Conservation (phyloP, 495 filamentous ascomycete species). For the Trichoderma parareesei region DNA sequence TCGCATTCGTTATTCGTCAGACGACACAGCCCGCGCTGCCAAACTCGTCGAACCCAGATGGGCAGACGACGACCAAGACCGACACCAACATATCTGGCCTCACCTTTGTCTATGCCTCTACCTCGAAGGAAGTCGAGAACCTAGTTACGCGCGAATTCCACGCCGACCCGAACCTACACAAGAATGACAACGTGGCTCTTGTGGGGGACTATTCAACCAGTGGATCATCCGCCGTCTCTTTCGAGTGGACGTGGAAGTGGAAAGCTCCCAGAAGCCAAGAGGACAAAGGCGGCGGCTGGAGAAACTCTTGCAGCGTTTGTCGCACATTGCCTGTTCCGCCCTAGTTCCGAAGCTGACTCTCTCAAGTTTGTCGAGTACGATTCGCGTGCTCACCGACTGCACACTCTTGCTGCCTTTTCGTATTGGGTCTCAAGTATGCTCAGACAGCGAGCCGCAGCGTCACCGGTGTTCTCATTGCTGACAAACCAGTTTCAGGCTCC, state of each 20-base stretch:
- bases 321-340: slow-evolving; percentile 1
- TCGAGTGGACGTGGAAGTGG: slow-evolving; percentile 97
- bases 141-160: slow-evolving; percentile 92
- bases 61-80: slow-evolving; percentile 26
- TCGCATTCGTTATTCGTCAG: slow-evolving; percentile 82
- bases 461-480: neutral
- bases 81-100: slow-evolving; percentile 82
- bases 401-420: slow-evolving; percentile 82
- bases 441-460: neutral
- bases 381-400: slow-evolving; percentile 77
- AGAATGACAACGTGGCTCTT: slow-evolving; percentile 89
- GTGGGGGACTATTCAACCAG: slow-evolving; percentile 81
- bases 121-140: slow-evolving; percentile 78
- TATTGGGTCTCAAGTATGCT: slow-evolving; percentile 84
- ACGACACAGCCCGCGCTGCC: slow-evolving; percentile 35
- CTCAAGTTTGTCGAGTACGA: slow-evolving; percentile 88
- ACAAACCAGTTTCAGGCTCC: slow-evolving; percentile 20
- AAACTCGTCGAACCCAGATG: slow-evolving; percentile 11
- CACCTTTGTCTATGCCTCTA: slow-evolving; percentile 86
- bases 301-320: slow-evolving; percentile 79
- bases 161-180: slow-evolving; percentile 93
- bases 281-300: slow-evolving; percentile 87
- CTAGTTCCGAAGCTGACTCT: slow-evolving; percentile 18
- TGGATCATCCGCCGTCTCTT: slow-evolving; percentile 73
- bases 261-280: slow-evolving; percentile 76